These are phyloP conservation scores for Kodamaea sp. DNA, from an alignment of 1,139 yeast species.

Conservation along the genomic window DNA sequence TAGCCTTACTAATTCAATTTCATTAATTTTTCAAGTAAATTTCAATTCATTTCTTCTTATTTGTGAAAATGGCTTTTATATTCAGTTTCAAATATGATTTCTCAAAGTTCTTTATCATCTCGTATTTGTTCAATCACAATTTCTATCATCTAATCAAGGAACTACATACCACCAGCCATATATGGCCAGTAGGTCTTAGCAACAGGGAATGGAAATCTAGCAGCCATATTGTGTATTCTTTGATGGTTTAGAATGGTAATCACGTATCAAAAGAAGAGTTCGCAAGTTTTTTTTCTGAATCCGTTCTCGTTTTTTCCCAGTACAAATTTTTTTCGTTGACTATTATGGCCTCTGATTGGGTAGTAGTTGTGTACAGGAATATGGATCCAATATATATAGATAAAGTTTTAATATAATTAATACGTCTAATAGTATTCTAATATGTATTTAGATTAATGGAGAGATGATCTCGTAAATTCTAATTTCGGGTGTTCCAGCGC, in stretches of 20 bases:
- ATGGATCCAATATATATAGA: background rate
- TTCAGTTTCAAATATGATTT: no score
- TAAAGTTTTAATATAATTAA: no score
- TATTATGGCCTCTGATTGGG: slow-evolving; percentile 8
- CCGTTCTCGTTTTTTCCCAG: background rate
- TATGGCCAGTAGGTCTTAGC: slow-evolving; percentile 49
- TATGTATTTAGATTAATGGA: slow-evolving; percentile 1
- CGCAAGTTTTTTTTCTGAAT: background rate
- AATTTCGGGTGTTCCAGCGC: slow-evolving; percentile 40
- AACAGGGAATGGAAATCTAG: slow-evolving; percentile 45
- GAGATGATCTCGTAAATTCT: slow-evolving; percentile 30
- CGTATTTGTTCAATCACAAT: no score
- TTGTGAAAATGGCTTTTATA: no score
- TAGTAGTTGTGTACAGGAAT: slow-evolving; percentile 6
- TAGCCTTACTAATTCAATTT: no score
- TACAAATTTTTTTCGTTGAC: background rate
- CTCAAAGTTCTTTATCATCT: no score
- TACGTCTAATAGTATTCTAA: no score
- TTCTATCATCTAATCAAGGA: background rate
- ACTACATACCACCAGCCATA: slow-evolving; percentile 49
- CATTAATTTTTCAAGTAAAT: no score
- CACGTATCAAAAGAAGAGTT: background rate
- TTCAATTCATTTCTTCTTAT: no score
- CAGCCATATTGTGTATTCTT: slow-evolving; percentile 14
- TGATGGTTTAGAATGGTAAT: background rate